phyloP scores from a whole-genome alignment of 345 rosid genomes.

The Clarkia xantiana region DNA sequence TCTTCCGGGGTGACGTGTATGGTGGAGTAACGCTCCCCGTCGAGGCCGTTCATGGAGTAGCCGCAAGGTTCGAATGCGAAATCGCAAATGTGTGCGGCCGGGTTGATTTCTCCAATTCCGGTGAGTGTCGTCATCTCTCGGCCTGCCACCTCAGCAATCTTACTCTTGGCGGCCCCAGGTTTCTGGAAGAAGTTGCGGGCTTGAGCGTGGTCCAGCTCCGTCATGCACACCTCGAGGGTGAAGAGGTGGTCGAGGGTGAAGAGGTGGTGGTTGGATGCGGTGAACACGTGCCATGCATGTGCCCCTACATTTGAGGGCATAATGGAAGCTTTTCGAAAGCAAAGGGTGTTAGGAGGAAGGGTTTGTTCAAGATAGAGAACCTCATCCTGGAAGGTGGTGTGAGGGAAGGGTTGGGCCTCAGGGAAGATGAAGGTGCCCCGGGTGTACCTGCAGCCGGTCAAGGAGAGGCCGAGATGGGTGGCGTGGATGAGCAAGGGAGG shows the following conservation, averaged over 20 bases:
- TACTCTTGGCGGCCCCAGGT: conserved; percentile 6
- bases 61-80: conserved; percentile 73
- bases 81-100: conserved; percentile 48
- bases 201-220: conserved; percentile 39
- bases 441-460: conserved; percentile 38
- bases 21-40: conserved; percentile 36
- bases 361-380: conserved; percentile 25
- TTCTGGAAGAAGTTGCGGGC: conserved; percentile 44
- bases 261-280: conserved; percentile 23
- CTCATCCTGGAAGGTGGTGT: conserved; percentile 60
- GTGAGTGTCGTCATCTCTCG: conserved; percentile 44
- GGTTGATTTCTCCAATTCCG: conserved; percentile 48
- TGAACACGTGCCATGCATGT: conserved; percentile 45
- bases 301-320: too few species aligned
- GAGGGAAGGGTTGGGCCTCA: conserved; percentile 51
- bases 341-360: too few species aligned
- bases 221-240: conserved; percentile 70
- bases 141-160: conserved; percentile 5
- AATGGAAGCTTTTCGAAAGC: too few species aligned
- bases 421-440: conserved; percentile 87
- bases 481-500: conserved; percentile 35
- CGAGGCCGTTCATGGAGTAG: conserved; percentile 65
- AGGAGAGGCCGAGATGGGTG: conserved; percentile 25
- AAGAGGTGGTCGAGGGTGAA: conserved; percentile 22
- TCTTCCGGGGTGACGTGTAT: conserved; percentile 83